Conservation (phyloP, 768 basidiomycete genomes). For the Filobasidium floriforme region DNA sequence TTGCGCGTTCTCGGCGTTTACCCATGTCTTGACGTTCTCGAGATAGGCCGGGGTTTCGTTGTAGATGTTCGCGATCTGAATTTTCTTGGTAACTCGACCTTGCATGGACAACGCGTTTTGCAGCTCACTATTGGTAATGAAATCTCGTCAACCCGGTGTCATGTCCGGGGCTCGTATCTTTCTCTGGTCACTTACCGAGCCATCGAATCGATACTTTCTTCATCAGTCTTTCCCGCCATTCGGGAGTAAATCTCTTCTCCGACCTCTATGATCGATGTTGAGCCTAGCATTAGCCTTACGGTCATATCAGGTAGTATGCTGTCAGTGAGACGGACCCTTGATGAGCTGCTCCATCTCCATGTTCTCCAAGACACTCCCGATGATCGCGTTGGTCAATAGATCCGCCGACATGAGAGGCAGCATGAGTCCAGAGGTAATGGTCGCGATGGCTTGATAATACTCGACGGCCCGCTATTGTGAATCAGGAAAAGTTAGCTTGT, state of each 20-base stretch:
- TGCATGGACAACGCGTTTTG: conserved; percentile 83
- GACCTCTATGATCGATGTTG: conserved; percentile 54
- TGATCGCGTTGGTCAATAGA: conserved; percentile 88
- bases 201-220: conserved; percentile 94
- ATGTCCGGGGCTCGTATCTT: neutral
- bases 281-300: too few species aligned
- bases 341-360: conserved; percentile 97
- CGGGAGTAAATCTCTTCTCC: conserved; percentile 86
- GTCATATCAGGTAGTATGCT: neutral
- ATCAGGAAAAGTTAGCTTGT: neutral
- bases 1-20: conserved; percentile 59
- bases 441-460: conserved; percentile 86
- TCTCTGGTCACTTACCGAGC: conserved; percentile 51
- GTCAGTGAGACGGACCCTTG: conserved; percentile 43
- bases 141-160: neutral
- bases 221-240: conserved; percentile 66
- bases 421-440: conserved; percentile 91
- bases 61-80: conserved; percentile 93
- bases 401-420: conserved; percentile 91
- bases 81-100: conserved; percentile 94
- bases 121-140: conserved; percentile 53
- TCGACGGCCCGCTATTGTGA: conserved; percentile 48
- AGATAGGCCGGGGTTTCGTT: conserved; percentile 77
- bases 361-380: conserved; percentile 88
- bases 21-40: conserved; percentile 84